Percentiles rank a stretch among this genome's conserved stretches.
Evolutionary conservation across 2,329 filamentous ascomycete genomes (phyloP).

Genomic region (Pseudofabraea citricarpa): DNA sequence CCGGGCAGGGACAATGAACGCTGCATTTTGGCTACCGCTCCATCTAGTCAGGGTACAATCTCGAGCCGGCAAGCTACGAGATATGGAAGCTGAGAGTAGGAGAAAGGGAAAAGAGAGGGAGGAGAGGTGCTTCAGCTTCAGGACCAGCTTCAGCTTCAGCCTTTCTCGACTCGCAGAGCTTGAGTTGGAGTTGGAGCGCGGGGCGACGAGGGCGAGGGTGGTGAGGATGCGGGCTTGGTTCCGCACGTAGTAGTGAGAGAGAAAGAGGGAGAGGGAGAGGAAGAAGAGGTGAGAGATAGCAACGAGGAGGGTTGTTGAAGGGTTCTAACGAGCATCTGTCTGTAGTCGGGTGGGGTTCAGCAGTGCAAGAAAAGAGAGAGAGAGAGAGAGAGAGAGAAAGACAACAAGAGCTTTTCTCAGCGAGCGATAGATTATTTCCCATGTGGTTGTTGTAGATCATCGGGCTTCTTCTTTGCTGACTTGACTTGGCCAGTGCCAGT

Average conservation of each 20-base stretch:
- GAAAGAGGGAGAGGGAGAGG: background rate
- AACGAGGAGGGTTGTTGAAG: no score
- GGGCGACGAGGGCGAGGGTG: no score
- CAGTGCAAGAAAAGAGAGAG: background rate
- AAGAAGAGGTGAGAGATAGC: background rate
- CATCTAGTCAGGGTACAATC: slow-evolving; percentile 23
- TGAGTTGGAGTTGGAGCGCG: no score
- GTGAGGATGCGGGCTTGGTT: background rate
- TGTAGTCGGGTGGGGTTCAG: no score
- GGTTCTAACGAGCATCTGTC: no score
- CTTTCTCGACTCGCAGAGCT: background rate
- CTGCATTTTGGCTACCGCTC: slow-evolving; percentile 31
- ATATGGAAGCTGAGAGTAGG: slow-evolving; percentile 9
- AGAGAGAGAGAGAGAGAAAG: background rate
- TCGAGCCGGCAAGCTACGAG: slow-evolving; percentile 23
- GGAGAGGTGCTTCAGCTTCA: background rate
- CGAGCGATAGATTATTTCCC: background rate
- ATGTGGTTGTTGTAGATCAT: background rate
- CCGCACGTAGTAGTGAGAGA: background rate
- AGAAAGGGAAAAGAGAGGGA: background rate
- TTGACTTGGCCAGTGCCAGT: no score
- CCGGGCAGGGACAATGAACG: slow-evolving; percentile 30
- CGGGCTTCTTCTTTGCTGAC: background rate
- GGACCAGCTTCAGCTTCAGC: background rate
- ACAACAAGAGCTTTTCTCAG: background rate